Percentiles rank a stretch among this genome's conserved stretches.
Evolutionary conservation across 2,329 filamentous ascomycete species (phyloP).

Genomic region (Trichoderma koningii): DNA sequence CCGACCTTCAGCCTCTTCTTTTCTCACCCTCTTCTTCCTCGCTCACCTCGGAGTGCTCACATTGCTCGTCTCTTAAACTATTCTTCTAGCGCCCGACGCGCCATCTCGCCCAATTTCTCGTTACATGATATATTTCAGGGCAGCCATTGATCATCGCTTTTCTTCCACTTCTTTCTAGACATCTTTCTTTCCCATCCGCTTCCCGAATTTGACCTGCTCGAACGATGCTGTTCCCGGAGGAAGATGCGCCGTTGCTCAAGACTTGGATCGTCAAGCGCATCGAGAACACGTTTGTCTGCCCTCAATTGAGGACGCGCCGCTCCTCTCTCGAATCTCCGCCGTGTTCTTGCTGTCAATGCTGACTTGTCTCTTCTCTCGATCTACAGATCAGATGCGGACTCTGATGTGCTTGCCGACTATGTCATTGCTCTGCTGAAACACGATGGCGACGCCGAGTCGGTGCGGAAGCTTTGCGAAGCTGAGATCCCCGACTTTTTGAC

Average conservation of each 20-base stretch:
- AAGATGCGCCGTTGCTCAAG: conserved; percentile 66
- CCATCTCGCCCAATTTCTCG: background rate
- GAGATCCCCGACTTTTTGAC: conserved; percentile 76
- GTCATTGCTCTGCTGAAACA: conserved; percentile 75
- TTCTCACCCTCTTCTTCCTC: background rate
- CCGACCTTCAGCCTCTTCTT: conserved; percentile 7
- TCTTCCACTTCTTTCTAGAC: background rate
- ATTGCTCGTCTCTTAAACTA: background rate
- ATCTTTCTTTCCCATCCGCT: background rate
- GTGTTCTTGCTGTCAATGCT: background rate
- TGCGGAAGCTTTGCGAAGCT: conserved; percentile 67
- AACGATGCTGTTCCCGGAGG: conserved; percentile 64
- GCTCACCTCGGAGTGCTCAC: background rate
- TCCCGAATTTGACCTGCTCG: no score
- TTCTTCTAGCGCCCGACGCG: background rate
- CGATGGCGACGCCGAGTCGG: conserved; percentile 64
- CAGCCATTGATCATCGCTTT: background rate
- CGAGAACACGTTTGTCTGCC: conserved; percentile 65
- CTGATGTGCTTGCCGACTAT: conserved; percentile 81
- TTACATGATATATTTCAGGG: background rate
- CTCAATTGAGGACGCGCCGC: background rate
- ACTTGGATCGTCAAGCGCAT: conserved; percentile 77
- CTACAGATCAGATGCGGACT: conserved; percentile 74
- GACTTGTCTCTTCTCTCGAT: conserved; percentile 13
- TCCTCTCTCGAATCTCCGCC: background rate